Evolutionary conservation across 768 basidiomycete species (phyloP), one percentile per base, ranked within the genome.

Genomic region (Naganishia vishniacii): DNA sequence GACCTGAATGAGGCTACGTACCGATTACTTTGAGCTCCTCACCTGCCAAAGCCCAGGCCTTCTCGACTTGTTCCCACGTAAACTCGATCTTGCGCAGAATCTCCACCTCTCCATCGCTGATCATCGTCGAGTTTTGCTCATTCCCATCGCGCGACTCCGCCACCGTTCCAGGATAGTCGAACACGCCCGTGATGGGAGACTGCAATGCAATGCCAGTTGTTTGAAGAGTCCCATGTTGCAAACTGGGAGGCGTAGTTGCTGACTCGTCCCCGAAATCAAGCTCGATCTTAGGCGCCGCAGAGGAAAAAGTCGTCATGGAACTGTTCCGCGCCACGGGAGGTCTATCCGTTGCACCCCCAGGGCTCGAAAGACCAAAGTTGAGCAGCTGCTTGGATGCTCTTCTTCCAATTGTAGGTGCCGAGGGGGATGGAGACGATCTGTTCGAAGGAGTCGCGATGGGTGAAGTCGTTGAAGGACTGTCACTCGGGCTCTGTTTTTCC

Each of bases 1-100:
- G 9, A 40, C 37, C 16, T 40, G n/a, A n/a, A n/a, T n/a, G 42
- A 44, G 42, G n/a, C 6, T 20, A 56, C 53, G 31, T 16, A 56
- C 53, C 53, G 13, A 56, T 41, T 3, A 31, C 9, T 23, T 37
- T 20, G 18, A 56, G 23, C 26, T 56, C 31, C 16, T 41, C 16
- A 3, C 53, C 53, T 15, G 53, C 53, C 11, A 56, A 2, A 40
- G 20, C n/a, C 37, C 53, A 56, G 20, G 53, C 53, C 32, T 37
- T 34, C 15, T 56, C 53, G 23, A 56, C 53, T 34, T 56, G 53
- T 11, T 3, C n/a, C 53, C 53, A 56, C 9, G 34, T 37, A 41
- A 37, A 40, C 53, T 6, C 20, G 11, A 20, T 37, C 20, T 12
- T 4, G 3, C 32, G 5, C 37, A 56, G 15, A n/a, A 32, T 40